Base-by-base conservation (phyloP, 2,329 filamentous ascomycete species). In the Chaetomium globosum region DNA sequence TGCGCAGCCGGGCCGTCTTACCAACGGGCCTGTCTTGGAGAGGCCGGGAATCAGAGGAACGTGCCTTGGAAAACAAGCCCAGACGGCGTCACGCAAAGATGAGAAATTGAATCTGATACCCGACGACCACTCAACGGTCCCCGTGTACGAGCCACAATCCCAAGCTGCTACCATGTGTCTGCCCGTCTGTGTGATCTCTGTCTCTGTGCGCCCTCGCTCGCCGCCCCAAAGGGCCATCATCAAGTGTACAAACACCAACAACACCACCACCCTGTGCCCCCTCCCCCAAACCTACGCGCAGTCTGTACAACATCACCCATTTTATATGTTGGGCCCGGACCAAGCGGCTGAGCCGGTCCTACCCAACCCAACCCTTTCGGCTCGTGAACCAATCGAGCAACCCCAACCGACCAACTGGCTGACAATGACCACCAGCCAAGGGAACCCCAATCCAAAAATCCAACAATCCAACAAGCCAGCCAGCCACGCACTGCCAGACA, bases 181-280 rank as follows among this genome's bases (percentile, higher is more conserved):
- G 10, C 5, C 12, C 12, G 33, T 36, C 9, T 36, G 9, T 36
- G 33, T 36, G 26, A 26, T 51, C 21, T 51, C 26, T 53, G 26
- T 30, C 19, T 19, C 21, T 21, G 52, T n/a, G n/a, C 33, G 2
- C 49, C 46, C 46, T 43, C 5, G 13, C 16, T 16, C 36, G 13
- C 36, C 39, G 39, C 39, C 33, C 3, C 33, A 36, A n/a, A 16
- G 16, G 23, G 12, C 9, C n/a, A 26, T 10, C 26, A 53, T 53
- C 28, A 53, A 53, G 26, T 53, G 51, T 53, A 53, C 26, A n/a
- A 53, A 53, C 53, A 33, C 4, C 52, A 31, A 13, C 7, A n/a
- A 19, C 16, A 43, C 5, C 39, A 43, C 39, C 19, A 43, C 39
- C 19, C 30, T 12, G 23, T 36, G 31, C 30, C 30, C 10, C n/a